phyloP scores from a whole-genome alignment of 2,329 filamentous ascomycete genomes.

The Fusarium longipes region DNA sequence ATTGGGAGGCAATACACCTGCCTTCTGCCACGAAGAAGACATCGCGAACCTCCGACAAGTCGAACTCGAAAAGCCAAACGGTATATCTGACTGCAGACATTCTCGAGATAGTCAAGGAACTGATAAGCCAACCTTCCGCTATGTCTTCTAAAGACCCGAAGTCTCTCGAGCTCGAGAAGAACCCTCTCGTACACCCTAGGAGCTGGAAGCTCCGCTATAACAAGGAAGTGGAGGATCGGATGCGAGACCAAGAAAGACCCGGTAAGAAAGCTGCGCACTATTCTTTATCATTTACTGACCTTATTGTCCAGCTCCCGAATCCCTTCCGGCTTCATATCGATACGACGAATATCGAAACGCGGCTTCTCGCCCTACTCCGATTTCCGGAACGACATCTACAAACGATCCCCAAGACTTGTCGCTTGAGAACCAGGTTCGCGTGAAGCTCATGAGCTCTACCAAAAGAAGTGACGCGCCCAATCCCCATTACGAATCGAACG shows the following conservation, averaged over 20 bases:
- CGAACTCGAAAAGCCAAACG: neutral
- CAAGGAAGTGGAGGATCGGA: neutral
- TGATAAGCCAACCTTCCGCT: neutral
- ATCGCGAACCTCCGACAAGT: neutral
- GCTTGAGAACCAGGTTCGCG: neutral
- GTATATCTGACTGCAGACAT: neutral
- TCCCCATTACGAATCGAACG: neutral
- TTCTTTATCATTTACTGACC: neutral
- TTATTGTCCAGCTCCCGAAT: neutral
- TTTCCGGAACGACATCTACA: neutral
- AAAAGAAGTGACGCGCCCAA: neutral
- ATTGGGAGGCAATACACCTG: neutral
- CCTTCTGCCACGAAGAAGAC: neutral
- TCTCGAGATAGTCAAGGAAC: neutral
- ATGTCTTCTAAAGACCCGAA: neutral
- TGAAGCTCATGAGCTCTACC: neutral
- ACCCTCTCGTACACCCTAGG: neutral
- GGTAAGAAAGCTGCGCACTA: neutral
- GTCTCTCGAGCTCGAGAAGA: neutral
- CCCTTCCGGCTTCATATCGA: neutral
- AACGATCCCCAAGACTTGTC: neutral
- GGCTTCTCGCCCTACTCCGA: neutral
- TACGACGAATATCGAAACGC: neutral
- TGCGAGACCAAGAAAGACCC: neutral
- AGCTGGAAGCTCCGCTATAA: neutral